Conservation (phyloP, 1,284 basidiomycete species). For the Anthracocystis walkeri region DNA sequence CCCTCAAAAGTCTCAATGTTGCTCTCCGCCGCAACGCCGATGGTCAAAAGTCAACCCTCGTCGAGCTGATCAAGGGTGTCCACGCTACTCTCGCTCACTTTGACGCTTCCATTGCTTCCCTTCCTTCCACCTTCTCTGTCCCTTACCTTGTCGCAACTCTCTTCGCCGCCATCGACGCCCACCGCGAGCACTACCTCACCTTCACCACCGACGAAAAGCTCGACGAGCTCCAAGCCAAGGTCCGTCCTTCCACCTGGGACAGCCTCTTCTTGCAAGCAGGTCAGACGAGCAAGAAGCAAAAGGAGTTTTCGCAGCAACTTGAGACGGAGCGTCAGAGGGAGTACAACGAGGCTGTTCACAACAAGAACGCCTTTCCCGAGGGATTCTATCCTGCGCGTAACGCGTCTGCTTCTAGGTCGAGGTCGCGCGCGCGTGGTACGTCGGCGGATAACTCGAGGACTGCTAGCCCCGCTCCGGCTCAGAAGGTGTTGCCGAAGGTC, state of each 20-base stretch:
- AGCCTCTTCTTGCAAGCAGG: slow-evolving; percentile 45
- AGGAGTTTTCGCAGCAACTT: slow-evolving; percentile 46
- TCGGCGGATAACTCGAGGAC: slow-evolving; percentile 23
- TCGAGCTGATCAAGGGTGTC: slow-evolving; percentile 46
- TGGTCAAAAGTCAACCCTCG: slow-evolving; percentile 34
- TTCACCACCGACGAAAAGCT: slow-evolving; percentile 81
- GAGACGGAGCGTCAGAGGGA: slow-evolving; percentile 36
- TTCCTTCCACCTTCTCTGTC: slow-evolving; percentile 16
- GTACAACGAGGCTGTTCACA: slow-evolving; percentile 42
- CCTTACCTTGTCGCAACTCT: slow-evolving; percentile 42
- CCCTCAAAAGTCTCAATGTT: slow-evolving; percentile 38
- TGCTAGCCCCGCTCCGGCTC: slow-evolving; percentile 26
- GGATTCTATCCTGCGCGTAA: slow-evolving; percentile 32
- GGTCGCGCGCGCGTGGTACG: slow-evolving; percentile 15
- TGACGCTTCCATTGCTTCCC: slow-evolving; percentile 23
- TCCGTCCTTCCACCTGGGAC: slow-evolving; percentile 54
- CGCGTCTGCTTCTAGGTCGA: slow-evolving; percentile 16
- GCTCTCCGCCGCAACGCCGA: slow-evolving; percentile 29
- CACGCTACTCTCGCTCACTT: slow-evolving; percentile 42
- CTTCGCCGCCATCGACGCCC: slow-evolving; percentile 44
- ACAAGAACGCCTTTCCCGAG: slow-evolving; percentile 37
- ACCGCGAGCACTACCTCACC: slow-evolving; percentile 70
- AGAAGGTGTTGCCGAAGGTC: slow-evolving; percentile 10
- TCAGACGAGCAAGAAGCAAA: slow-evolving; percentile 48
- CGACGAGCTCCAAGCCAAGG: slow-evolving; percentile 72